Base-by-base conservation (phyloP, 2,329 filamentous ascomycete species). In the Aspergillus hiratsukae region DNA sequence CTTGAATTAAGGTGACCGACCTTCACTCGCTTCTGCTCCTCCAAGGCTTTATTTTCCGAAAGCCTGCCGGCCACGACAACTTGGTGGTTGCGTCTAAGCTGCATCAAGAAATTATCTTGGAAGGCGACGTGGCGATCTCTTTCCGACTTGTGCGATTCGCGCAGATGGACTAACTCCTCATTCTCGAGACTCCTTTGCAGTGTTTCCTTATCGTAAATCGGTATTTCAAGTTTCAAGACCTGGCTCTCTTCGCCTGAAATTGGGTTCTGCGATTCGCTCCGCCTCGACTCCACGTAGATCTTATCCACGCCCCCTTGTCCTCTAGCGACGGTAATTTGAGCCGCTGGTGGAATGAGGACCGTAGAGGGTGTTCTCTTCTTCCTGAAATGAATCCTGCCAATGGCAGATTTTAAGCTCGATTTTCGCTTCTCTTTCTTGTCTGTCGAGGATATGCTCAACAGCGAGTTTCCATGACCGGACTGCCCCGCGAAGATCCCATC, bases 1-100 rank as follows among this genome's bases (percentile, higher is more conserved):
- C 19, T 21, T 52, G 11, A 19, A 35, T 29, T 49, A 23, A 51
- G 35, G 4, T 10, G 14, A 37, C 64, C 58, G 59, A 77, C 76
- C 69, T 75, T 72, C 52, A 72, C 68, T 31, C 67, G 66, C 55
- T 76, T 75, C 51, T 70, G 69, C 2, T 71, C 64, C 58, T 77
- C 68, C 23, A 57, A 48, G 9, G 60, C 61, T 48, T 71, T 64
- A 50, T 77, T 68, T 4, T 67, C 61, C 4, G 58, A 51, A 41
- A 67, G 66, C 43, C 56, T 68, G 27, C 71, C 68, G 4, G 67
- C 62, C 25, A 75, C 62, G 6, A 63, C 58, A 7, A 59, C 58
- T 55, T 70, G 64, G 48, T 76, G 73, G 41, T 62, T 58, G 27
- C 59, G 64, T 28, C 66, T 64, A 17, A 75, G 61, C 28, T 65